These are phyloP conservation scores for Suhomyces panamericanus DNA, from an alignment of 1,139 yeast species.

Conservation along the genomic window DNA sequence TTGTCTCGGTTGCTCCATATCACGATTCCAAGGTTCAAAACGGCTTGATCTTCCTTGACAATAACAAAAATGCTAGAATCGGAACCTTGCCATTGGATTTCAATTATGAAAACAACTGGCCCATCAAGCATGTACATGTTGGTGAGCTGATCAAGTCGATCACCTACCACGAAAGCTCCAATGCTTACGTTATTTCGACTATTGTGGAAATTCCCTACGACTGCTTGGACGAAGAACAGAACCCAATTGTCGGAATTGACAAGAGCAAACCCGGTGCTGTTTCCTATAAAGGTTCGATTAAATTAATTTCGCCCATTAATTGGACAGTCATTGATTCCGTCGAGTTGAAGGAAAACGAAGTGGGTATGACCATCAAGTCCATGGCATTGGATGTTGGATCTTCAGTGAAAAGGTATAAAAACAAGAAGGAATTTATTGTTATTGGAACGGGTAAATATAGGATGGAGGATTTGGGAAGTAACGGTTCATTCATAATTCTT, in stretches of 20 bases:
- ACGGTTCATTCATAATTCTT: conserved; percentile 73
- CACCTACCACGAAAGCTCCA: conserved; percentile 69
- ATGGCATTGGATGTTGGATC: conserved; percentile 57
- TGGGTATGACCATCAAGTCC: conserved; percentile 58
- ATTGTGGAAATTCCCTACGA: conserved; percentile 59
- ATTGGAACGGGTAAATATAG: conserved; percentile 78
- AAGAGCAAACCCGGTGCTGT: conserved; percentile 50
- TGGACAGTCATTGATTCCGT: conserved; percentile 78
- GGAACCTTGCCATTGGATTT: conserved; percentile 54
- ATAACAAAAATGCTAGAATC: conserved; percentile 69
- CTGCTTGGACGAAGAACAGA: conserved; percentile 76
- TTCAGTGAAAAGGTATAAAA: conserved; percentile 50
- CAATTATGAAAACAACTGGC: conserved; percentile 64
- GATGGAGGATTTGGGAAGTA: conserved; percentile 80
- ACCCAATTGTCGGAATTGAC: conserved; percentile 59
- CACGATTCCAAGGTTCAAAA: conserved; percentile 38
- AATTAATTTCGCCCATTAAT: conserved; percentile 67
- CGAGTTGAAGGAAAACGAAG: conserved; percentile 66
- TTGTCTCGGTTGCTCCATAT: conserved; percentile 61
- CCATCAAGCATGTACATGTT: conserved; percentile 53
- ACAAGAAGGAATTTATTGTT: conserved; percentile 67
- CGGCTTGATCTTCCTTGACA: conserved; percentile 75
- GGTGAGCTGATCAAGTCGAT: conserved; percentile 70
- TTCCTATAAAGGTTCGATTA: conserved; percentile 59
- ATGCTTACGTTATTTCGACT: conserved; percentile 67